A percentile compares a stretch with the other conserved stretches of the same genome.
Evolutionary conservation across 164 flowering plant species (phyloP).

Genomic region (Echeveria elegans): DNA sequence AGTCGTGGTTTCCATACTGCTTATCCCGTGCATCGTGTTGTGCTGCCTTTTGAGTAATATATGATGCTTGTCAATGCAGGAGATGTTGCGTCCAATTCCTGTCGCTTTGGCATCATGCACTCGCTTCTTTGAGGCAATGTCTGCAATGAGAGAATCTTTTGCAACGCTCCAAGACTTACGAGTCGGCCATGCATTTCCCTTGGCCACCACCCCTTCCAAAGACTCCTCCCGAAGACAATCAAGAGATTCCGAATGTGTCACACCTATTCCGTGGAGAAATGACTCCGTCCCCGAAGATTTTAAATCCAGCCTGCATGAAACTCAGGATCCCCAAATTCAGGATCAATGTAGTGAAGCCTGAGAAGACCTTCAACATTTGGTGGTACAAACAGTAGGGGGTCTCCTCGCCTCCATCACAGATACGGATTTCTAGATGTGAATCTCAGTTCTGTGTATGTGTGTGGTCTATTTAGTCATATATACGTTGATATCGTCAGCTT

Average conservation of each 20-base stretch:
- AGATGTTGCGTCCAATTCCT: slow-evolving; percentile 96
- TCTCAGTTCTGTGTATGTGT: background rate
- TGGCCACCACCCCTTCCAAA: slow-evolving; percentile 45
- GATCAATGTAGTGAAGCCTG: slow-evolving; percentile 25
- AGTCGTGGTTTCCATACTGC: background rate
- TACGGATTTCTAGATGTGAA: slow-evolving; percentile 18
- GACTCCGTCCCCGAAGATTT: slow-evolving; percentile 51
- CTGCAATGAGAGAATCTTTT: slow-evolving; percentile 94
- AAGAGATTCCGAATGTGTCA: slow-evolving; percentile 51
- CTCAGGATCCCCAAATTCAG: slow-evolving; percentile 25
- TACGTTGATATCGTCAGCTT: no score
- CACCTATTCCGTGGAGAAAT: slow-evolving; percentile 73
- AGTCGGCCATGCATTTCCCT: slow-evolving; percentile 47
- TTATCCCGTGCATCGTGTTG: background rate
- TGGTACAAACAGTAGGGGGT: slow-evolving; percentile 33
- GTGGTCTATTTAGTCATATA: no score
- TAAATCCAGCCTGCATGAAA: slow-evolving; percentile 28
- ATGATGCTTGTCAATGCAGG: slow-evolving; percentile 33
- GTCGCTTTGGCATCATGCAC: slow-evolving; percentile 98
- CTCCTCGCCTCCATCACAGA: slow-evolving; percentile 70
- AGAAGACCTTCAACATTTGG: slow-evolving; percentile 23
- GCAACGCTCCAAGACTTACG: slow-evolving; percentile 76
- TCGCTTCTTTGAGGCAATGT: slow-evolving; percentile 87
- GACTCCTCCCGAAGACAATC: slow-evolving; percentile 26
- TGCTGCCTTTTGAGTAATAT: background rate